Base-by-base conservation (phyloP, 805 yeast genomes). In the Myxozyma melibiosi region DNA sequence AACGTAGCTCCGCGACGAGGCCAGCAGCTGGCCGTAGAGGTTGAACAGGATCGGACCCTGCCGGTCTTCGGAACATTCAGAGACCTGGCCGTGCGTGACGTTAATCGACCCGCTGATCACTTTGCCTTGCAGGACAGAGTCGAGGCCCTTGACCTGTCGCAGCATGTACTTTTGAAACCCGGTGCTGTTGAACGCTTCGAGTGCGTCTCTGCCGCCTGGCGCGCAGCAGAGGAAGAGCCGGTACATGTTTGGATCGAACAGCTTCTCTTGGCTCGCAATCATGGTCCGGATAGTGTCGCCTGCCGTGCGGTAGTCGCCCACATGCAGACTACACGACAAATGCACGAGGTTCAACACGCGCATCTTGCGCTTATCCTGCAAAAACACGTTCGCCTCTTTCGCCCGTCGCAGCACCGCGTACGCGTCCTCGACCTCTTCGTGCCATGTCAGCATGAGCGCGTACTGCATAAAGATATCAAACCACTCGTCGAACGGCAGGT, bases 91-190 rank as follows among this genome's bases (percentile, higher is more conserved):
- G 81, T 35, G 2, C n/a, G 41, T 37, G 16, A 53, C 78, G 3
- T 84, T 84, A 0, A 96, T 94, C 77, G 88, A 89, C 0, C 97
- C 97, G 1, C 81, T 74, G 18, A 90, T 81, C 11, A 78, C 77
- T 41, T 78, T 80, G 8, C 76, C 72, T 8, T 74, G 76, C 30
- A 83, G 78, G 14, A 86, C 67, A 2, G 94, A 81, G 69, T 94
- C 99, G 69, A 82, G 84, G 0, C 96, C 95, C 68, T 92, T 94
- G 62, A 92, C 76, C 65, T 91, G 97, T 64, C 99, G 82, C 58
- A 94, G 74, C 61, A 92, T 84, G 68, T 84, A 92, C 70, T 94
- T 94, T 66, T 92, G 98, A 67, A 89, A 92, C 60, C 89, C 88
- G 34, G 89, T 84, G 46, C 86, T 84, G 48, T 88, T 84, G 67